Evolutionary conservation across 345 rosid species (phyloP).

Genomic region (Populus simonii): DNA sequence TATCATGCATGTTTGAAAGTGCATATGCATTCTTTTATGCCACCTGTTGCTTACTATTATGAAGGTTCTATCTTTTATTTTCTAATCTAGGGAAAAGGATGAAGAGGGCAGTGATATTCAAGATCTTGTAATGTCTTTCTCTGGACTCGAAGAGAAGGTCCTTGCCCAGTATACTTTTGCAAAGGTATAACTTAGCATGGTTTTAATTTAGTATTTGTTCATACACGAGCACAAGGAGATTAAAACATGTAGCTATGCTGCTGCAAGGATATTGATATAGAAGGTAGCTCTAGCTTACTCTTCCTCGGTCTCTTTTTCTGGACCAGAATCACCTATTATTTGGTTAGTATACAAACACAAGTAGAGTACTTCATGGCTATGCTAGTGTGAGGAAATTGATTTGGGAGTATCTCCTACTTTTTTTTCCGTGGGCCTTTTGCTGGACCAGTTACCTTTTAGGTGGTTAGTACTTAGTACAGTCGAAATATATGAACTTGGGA

Average conservation of each 20-base stretch:
- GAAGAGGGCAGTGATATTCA: conserved; percentile 70
- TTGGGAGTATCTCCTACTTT: not conserved
- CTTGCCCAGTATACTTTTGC: conserved; percentile 90
- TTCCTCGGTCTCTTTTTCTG: not conserved
- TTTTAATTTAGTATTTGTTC: not conserved
- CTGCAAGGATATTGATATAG: not conserved
- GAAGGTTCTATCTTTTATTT: conserved; percentile 2
- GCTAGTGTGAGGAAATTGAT: not conserved
- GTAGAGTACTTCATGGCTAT: not conserved
- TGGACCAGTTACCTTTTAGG: not conserved
- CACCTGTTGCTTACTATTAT: conserved; percentile 16
- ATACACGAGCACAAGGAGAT: not conserved
- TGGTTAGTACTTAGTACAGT: not conserved
- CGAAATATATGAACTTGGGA: not conserved
- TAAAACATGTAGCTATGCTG: not conserved
- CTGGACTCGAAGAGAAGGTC: conserved; percentile 84
- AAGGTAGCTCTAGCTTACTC: not conserved
- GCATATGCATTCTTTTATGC: conserved; percentile 1
- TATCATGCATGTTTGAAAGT: not conserved
- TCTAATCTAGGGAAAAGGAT: conserved; percentile 54
- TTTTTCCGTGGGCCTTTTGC: not conserved
- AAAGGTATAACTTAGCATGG: conserved; percentile 51
- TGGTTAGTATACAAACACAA: not conserved
- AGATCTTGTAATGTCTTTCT: conserved; percentile 68
- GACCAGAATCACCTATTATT: not conserved